phyloP scores from a whole-genome alignment of 2,329 filamentous ascomycete species.

The Periconia macrospinosa region DNA sequence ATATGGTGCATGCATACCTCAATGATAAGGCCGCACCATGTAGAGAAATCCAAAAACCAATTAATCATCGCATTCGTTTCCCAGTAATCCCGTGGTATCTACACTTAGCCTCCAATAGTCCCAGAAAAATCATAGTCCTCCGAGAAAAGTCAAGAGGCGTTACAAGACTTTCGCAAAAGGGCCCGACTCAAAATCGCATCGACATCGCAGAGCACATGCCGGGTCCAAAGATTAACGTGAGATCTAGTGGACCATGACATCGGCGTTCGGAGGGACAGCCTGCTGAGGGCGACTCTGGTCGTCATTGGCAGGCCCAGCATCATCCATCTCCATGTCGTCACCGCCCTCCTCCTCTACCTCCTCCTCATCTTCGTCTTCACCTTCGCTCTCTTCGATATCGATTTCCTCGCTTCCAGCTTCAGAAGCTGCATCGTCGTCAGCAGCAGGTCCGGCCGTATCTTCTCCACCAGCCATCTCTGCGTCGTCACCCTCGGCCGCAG shows the following conservation, averaged over 20 bases:
- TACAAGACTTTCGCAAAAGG: background rate
- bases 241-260: conserved; percentile 47
- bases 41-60: background rate
- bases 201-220: background rate
- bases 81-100: background rate
- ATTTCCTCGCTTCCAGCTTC: conserved; percentile 79
- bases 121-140: background rate
- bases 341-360: conserved; percentile 60
- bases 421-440: conserved; percentile 68
- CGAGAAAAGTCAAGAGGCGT: background rate
- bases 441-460: conserved; percentile 51
- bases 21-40: background rate
- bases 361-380: conserved; percentile 72
- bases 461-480: conserved; percentile 76
- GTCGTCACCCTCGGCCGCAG: conserved; percentile 61
- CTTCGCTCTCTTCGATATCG: conserved; percentile 74
- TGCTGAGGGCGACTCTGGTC: conserved; percentile 38
- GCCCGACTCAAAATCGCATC: background rate
- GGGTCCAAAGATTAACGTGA: background rate
- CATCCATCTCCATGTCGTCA: conserved; percentile 61
- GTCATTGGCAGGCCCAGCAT: conserved; percentile 48
- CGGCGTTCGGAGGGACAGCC: conserved; percentile 28
- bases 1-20: background rate
- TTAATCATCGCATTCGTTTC: background rate
- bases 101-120: background rate